Evolutionary conservation across 2,329 filamentous ascomycete genomes (phyloP), one percentile per base, ranked within the genome.

Genomic region (Cephalotrichum gorgonifer): DNA sequence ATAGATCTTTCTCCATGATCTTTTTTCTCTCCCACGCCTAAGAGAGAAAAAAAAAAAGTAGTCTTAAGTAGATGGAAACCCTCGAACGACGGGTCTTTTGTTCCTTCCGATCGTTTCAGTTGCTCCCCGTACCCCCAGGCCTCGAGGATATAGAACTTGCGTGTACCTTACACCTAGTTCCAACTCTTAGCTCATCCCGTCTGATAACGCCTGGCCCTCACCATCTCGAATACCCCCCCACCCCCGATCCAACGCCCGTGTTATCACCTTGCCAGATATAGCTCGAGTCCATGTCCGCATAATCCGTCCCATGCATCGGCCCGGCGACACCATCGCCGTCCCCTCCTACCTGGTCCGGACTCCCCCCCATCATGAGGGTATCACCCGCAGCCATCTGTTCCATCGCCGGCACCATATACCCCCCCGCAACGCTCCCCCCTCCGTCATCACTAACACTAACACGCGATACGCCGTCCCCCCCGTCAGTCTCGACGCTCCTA

Each of bases 201-300:
- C 8, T 33, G 12, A 33, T 33, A 15, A 11, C 30, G 12, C 4
- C 12, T 33, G n/a, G 12, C 12, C 30, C 30, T 11, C 12, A 3
- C 30, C 30, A 4, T 15, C 30, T 33, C n/a, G 30, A 33, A 11
- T 15, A 33, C n/a, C 12, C 30, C 30, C 30, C n/a, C 54, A 2
- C 52, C 52, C 25, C 57, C 52, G 11, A 35, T 54, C 55, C 46
- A 2, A 56, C 58, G 14, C 54, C 55, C 23, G 60, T 54, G 25
- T 66, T 63, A 50, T 70, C 70, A 22, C 63, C 62, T 33, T 72
- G 67, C 56, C 75, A 64, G 46, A 75, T 60, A 33, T 69, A 70
- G 26, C 65, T 68, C 72, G 72, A 76, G 54, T 76, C 71, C 70
- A 75, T 70, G 27, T 69, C 49, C 28, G 23, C 35, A 8, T 28